A percentile compares a stretch with the other conserved stretches of the same genome.
These are phyloP conservation scores for Claviceps sp. DNA, from an alignment of 2,329 filamentous ascomycete species.

Conservation along the genomic window DNA sequence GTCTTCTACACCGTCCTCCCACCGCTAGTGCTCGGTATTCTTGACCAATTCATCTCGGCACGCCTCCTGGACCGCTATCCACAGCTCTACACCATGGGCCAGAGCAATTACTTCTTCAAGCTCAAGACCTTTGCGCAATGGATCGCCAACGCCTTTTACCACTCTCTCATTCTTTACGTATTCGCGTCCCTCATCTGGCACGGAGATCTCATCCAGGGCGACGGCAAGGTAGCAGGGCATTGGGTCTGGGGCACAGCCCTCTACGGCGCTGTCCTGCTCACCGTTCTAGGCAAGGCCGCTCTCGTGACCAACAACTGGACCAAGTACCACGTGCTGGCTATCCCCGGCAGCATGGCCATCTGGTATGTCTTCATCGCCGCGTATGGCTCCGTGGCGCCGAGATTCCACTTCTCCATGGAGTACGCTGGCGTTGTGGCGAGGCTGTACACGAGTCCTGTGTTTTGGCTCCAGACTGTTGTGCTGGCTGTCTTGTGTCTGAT, in stretches of 20 bases:
- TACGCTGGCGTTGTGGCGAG: conserved; percentile 73
- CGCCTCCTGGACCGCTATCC: conserved; percentile 89
- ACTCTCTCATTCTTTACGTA: conserved; percentile 87
- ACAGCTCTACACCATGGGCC: conserved; percentile 85
- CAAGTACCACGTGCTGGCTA: conserved; percentile 91
- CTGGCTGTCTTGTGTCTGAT: conserved; percentile 71
- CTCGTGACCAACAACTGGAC: conserved; percentile 97
- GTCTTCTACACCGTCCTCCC: conserved; percentile 94
- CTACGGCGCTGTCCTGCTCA: conserved; percentile 86
- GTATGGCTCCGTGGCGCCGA: conserved; percentile 78
- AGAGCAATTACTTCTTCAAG: conserved; percentile 87
- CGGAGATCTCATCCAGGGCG: conserved; percentile 61
- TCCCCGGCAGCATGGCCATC: conserved; percentile 81
- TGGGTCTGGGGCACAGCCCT: conserved; percentile 97
- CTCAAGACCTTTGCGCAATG: conserved; percentile 86
- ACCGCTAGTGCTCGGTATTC: conserved; percentile 86
- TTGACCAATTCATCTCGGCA: conserved; percentile 95
- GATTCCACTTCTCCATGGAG: conserved; percentile 66
- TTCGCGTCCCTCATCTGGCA: conserved; percentile 70
- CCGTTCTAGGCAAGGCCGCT: conserved; percentile 86
- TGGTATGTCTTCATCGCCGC: conserved; percentile 85
- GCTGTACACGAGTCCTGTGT: conserved; percentile 68
- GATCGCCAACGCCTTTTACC: conserved; percentile 90
- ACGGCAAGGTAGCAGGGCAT: conserved; percentile 77
- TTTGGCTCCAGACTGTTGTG: conserved; percentile 81